Percentiles rank a stretch among this genome's conserved stretches.
Evolutionary conservation across 306 rosid genomes (phyloP).

Genomic region (Lablab purpureus): DNA sequence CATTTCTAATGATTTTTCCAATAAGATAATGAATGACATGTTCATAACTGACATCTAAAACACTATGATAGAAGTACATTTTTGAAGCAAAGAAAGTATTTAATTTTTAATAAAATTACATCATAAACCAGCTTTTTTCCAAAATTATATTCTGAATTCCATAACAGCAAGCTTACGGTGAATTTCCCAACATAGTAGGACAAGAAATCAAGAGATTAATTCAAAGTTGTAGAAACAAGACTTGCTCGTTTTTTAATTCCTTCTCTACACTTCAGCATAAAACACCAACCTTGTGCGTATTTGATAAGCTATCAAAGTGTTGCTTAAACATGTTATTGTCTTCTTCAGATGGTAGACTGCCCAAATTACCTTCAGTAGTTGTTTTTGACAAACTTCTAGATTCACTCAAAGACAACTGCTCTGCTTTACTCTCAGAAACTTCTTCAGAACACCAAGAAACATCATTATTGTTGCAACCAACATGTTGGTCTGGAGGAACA

Average conservation of each 20-base stretch:
- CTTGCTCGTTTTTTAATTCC: not conserved
- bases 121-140: conserved; percentile 2
- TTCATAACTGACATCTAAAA: not conserved
- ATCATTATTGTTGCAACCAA: conserved; percentile 31
- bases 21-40: conserved; percentile 7
- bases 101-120: conserved; percentile 2
- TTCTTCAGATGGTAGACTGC: conserved; percentile 48
- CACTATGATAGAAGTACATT: not conserved
- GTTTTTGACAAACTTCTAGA: conserved; percentile 48
- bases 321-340: conserved; percentile 64
- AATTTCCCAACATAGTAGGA: conserved; percentile 3
- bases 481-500: conserved; percentile 34
- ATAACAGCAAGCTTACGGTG: conserved; percentile 13
- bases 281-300: conserved; percentile 62
- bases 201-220: conserved; percentile 16
- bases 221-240: conserved; percentile 21
- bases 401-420: conserved; percentile 44
- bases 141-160: conserved; percentile 37
- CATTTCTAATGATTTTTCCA: conserved; percentile 24
- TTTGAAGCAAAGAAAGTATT: conserved; percentile 8
- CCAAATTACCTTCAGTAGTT: conserved; percentile 38
- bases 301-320: conserved; percentile 75
- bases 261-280: conserved; percentile 25
- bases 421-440: conserved; percentile 42
- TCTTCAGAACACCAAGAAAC: conserved; percentile 46